Conservation (phyloP, 306 rosid genomes). For the Pyrus communis region DNA sequence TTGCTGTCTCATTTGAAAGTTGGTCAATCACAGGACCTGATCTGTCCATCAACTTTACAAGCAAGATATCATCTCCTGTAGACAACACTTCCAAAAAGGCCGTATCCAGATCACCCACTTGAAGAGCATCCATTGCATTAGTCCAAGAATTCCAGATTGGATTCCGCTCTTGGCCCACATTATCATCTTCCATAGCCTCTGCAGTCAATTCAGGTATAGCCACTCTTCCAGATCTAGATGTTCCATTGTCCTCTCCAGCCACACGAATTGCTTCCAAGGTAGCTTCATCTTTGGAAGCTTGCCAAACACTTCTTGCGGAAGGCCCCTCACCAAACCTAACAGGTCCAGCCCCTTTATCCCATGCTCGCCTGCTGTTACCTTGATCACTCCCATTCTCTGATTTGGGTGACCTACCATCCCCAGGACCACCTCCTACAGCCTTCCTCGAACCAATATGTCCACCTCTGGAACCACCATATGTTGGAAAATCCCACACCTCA, state of each 20-base stretch:
- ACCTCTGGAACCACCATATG: constrained; percentile 62
- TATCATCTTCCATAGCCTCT: constrained; percentile 73
- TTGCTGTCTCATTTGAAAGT: constrained; percentile 63
- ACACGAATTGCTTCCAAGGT: constrained; percentile 93
- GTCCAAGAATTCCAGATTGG: constrained; percentile 87
- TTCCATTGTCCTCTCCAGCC: constrained; percentile 86
- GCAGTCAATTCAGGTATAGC: constrained; percentile 79
- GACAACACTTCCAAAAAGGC: constrained; percentile 81
- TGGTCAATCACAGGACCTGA: constrained; percentile 87
- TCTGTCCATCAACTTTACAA: constrained; percentile 85
- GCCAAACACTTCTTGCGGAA: constrained; percentile 99
- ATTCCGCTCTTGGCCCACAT: constrained; percentile 65
- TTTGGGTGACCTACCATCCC: constrained; percentile 77
- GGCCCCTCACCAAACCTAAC: constrained; percentile 91
- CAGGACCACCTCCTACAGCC: constrained; percentile 52
- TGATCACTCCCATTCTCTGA: constrained; percentile 73
- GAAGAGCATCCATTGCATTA: constrained; percentile 92
- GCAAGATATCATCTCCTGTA: constrained; percentile 75
- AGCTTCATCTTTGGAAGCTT: constrained; percentile 97
- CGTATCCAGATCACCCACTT: constrained; percentile 70
- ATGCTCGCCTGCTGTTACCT: constrained; percentile 74
- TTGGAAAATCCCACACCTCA: constrained; percentile 72
- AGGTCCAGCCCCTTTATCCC: constrained; percentile 81
- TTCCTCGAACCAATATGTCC: constrained; percentile 76
- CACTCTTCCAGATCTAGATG: constrained; percentile 66